Evolutionary conservation across 805 yeast genomes (phyloP).

Genomic region (Candida loeiensis): DNA sequence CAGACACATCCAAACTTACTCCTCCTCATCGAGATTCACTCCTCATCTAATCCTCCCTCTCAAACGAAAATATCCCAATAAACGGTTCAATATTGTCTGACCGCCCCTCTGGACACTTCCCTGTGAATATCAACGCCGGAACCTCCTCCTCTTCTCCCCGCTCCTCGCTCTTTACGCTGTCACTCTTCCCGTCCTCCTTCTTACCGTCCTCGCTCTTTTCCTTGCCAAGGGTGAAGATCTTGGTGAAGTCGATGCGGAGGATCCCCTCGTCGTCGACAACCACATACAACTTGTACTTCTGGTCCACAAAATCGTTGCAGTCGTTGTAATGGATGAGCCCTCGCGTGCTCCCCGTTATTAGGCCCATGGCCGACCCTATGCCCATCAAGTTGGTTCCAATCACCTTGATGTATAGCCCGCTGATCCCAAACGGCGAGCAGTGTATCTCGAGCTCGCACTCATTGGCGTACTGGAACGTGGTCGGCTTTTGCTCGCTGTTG

Average conservation of each 20-base stretch:
- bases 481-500: conserved; percentile 8
- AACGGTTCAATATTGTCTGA: conserved; percentile 52
- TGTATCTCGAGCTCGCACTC: conserved; percentile 52
- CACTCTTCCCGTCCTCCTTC: conserved; percentile 2
- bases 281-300: conserved; percentile 49
- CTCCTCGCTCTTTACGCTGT: conserved; percentile 21
- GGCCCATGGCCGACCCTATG: conserved; percentile 54
- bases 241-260: conserved; percentile 50
- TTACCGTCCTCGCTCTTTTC: conserved; percentile 6
- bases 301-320: conserved; percentile 42
- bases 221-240: conserved; percentile 28
- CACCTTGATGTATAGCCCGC: conserved; percentile 48
- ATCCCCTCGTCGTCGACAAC: conserved; percentile 44
- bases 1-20: no score
- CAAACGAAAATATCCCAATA: conserved; percentile 53
- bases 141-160: conserved; percentile 36
- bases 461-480: conserved; percentile 42
- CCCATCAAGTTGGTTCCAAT: conserved; percentile 50
- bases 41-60: conserved; percentile 26
- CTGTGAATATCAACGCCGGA: conserved; percentile 49
- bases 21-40: background rate
- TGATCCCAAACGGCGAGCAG: conserved; percentile 55
- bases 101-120: conserved; percentile 50
- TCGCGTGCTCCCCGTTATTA: conserved; percentile 49
- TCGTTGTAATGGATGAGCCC: conserved; percentile 50